phyloP scores from a whole-genome alignment of 2,329 filamentous ascomycete species.

The Fusarium azukiicola region DNA sequence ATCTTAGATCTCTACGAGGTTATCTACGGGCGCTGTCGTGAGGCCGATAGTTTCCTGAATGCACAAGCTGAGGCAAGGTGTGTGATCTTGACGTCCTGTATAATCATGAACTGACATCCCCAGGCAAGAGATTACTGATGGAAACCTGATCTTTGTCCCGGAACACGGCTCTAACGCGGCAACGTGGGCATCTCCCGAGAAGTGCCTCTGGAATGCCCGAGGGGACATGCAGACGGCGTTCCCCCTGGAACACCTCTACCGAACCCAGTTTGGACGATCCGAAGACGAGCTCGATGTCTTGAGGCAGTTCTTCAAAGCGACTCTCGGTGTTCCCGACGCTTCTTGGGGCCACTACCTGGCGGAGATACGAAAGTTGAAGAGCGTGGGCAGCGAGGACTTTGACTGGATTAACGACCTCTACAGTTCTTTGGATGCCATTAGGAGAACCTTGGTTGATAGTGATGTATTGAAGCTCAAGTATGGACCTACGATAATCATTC shows the following conservation, averaged over 20 bases:
- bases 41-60: conserved; percentile 32
- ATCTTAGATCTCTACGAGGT: conserved; percentile 48
- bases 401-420: conserved; percentile 45
- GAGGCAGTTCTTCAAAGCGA: conserved; percentile 43
- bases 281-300: conserved; percentile 37
- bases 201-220: conserved; percentile 44
- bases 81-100: background rate
- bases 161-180: conserved; percentile 13
- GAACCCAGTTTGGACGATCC: conserved; percentile 18
- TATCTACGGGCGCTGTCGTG: conserved; percentile 42
- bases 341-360: conserved; percentile 41
- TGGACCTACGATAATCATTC: rapidly evolving
- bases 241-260: conserved; percentile 43
- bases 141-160: conserved; percentile 40
- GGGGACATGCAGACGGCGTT: conserved; percentile 44
- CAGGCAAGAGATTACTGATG: conserved; percentile 27
- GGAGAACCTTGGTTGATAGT: background rate
- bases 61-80: conserved; percentile 32
- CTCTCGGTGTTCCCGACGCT: conserved; percentile 32
- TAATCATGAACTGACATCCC: background rate
- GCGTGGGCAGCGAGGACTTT: conserved; percentile 32
- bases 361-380: conserved; percentile 43
- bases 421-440: background rate
- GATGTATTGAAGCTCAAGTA: conserved; percentile 37
- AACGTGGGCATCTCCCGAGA: conserved; percentile 28